Base-by-base conservation (phyloP, 495 filamentous ascomycete species). In the Penicillium antarcticum region DNA sequence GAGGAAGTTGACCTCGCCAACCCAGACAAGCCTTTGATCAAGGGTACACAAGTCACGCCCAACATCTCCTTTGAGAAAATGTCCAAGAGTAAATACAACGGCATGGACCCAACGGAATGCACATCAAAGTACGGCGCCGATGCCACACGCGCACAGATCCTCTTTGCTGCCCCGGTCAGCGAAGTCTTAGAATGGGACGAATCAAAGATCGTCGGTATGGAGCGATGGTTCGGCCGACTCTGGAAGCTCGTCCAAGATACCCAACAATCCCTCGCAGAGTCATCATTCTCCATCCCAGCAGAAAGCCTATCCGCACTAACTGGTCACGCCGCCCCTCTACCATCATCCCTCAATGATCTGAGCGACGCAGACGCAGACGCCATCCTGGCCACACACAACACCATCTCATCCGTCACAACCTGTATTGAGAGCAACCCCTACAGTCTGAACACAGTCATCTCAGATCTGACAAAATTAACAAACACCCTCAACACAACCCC, bases 71-170 rank as follows among this genome's bases (percentile, higher is more conserved):
- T 81, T 49, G 89, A 96, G 67, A 96, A 96, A 58, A 96, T 96
- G 91, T 92, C 87, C n/a, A 96, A 96, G 67, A 92, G 88, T 49
- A 96, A 96, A 60, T 78, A 94, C 69, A 96, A 96, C 61, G 91
- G 91, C 26, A 87, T 95, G n/a, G 89, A 95, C 60, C 91, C 91
- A 0, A 80, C 78, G 0, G 67, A 59, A 0, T 88, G 87, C 53
- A 87, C 91, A 36, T 61, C 72, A 0, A 82, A 80, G 48, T 86
- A 92, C 52, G 90, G 91, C 16, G 87, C 90, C 0, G 91, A 96
- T 62, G 86, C 87, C 1, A 94, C 87, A 4, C 79, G 91, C 39
- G 89, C 89, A 1, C 91, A 96, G 58, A 84, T 96, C 43, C 76
- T 96, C 11, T 96, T 96, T 72, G 85, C 89, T 42, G 91, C 90